These are phyloP conservation scores for Boletellus sp. DNA, from an alignment of 768 basidiomycete genomes.

Conservation along the genomic window DNA sequence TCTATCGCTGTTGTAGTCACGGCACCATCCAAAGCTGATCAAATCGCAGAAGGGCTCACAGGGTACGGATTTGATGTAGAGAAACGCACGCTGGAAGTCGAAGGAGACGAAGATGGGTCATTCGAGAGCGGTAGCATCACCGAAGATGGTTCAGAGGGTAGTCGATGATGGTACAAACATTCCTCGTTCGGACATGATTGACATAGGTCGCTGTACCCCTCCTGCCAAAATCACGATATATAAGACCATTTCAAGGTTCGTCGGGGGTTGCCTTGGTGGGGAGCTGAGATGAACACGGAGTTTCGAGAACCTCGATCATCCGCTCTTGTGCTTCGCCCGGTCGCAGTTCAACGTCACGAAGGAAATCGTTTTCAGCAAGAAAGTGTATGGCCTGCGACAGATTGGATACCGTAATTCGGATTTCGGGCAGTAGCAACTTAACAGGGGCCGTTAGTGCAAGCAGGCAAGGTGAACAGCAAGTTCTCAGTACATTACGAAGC, in stretches of 20 bases:
- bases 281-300: neutral
- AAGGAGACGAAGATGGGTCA: slow-evolving; percentile 46
- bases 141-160: slow-evolving; percentile 24
- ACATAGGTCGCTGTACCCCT: neutral
- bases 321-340: slow-evolving; percentile 71
- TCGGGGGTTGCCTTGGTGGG: neutral
- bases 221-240: neutral
- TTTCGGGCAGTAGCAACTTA: slow-evolving; percentile 81
- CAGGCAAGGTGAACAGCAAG: neutral
- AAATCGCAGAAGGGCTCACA: slow-evolving; percentile 61
- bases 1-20: slow-evolving; percentile 83
- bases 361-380: slow-evolving; percentile 84
- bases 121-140: slow-evolving; percentile 33
- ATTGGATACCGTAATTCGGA: slow-evolving; percentile 84
- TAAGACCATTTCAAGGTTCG: neutral
- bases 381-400: slow-evolving; percentile 91
- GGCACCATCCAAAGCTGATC: slow-evolving; percentile 73
- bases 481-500: slow-evolving; percentile 65
- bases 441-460: slow-evolving; percentile 9
- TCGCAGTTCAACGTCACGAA: slow-evolving; percentile 71
- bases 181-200: neutral
- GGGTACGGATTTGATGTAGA: slow-evolving; percentile 77
- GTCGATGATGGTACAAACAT: slow-evolving; percentile 5
- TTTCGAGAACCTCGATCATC: slow-evolving; percentile 57
- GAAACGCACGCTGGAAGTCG: slow-evolving; percentile 61